A percentile compares a stretch with the other conserved stretches of the same genome.
Evolutionary conservation across 1,139 yeast species (phyloP).

Genomic region (Kodamaea fungicola): DNA sequence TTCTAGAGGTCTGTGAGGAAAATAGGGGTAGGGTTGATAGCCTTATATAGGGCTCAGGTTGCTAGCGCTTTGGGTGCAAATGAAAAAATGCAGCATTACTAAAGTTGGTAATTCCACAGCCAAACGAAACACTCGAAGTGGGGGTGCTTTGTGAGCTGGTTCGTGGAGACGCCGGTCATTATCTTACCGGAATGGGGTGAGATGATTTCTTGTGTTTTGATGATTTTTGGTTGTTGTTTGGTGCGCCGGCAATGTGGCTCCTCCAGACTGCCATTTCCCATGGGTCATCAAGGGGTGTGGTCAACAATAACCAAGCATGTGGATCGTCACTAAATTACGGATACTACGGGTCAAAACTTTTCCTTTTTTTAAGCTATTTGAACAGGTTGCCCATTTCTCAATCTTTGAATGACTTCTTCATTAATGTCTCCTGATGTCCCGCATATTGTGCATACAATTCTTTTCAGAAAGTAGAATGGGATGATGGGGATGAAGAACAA

Average conservation of each 20-base stretch:
- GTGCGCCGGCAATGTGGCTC: not conserved
- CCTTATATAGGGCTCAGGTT: slow-evolving; percentile 1
- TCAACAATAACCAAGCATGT: not conserved
- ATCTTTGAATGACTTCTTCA: slow-evolving; percentile 25
- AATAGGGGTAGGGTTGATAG: slow-evolving; percentile 6
- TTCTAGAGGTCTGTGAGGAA: not conserved
- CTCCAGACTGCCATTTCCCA: not conserved
- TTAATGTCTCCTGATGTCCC: slow-evolving; percentile 41
- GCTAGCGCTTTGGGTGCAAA: not conserved
- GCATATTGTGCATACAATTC: slow-evolving; percentile 42
- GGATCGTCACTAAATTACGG: not conserved
- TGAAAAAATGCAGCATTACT: no score
- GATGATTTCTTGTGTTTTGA: no score
- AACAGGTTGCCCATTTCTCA: slow-evolving; percentile 41
- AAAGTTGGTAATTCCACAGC: no score
- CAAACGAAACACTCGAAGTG: no score
- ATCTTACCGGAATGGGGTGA: no score
- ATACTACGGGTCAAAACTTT: no score
- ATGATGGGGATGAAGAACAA: slow-evolving; percentile 44
- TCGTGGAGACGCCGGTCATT: no score
- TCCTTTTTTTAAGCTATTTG: slow-evolving; percentile 22
- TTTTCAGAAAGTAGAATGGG: slow-evolving; percentile 39
- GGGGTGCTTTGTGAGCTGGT: no score
- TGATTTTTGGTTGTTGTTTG: no score
- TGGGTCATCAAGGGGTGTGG: slow-evolving; percentile 1